phyloP scores from a whole-genome alignment of 495 filamentous ascomycete species.

The Trichoderma reesei region DNA sequence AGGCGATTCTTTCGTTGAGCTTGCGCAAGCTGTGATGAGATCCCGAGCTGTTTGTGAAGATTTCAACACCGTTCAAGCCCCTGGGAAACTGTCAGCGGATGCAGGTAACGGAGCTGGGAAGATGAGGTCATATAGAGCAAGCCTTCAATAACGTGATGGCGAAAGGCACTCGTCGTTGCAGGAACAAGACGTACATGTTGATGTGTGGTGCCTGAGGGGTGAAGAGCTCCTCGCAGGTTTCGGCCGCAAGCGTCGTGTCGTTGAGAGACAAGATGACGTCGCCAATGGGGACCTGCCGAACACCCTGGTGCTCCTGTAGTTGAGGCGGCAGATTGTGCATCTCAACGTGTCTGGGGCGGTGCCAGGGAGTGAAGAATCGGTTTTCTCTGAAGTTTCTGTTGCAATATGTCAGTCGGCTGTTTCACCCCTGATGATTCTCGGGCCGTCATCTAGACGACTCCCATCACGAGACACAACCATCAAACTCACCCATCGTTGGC shows the following conservation, averaged over 20 bases:
- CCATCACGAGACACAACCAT: not conserved
- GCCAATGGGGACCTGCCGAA: conserved; percentile 56
- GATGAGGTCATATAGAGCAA: too few species aligned
- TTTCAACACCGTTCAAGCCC: conserved; percentile 51
- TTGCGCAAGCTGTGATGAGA: conserved; percentile 49
- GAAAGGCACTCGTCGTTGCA: not conserved
- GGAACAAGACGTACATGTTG: conserved; percentile 10
- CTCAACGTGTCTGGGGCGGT: conserved; percentile 44
- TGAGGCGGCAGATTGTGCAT: conserved; percentile 62
- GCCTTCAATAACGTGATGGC: too few species aligned
- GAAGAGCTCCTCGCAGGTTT: conserved; percentile 77
- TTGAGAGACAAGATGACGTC: conserved; percentile 64
- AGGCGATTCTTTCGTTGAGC: conserved; percentile 58
- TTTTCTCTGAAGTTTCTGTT: conserved; percentile 39
- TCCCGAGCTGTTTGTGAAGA: conserved; percentile 52
- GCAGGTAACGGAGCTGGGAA: not conserved
- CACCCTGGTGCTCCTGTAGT: conserved; percentile 51
- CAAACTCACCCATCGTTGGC: not conserved
- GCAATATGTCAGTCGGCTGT: not conserved
- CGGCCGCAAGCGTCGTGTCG: conserved; percentile 62
- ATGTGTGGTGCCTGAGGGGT: conserved; percentile 50
- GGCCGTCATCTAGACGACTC: not conserved
- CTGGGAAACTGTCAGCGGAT: not conserved
- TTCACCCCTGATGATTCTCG: not conserved
- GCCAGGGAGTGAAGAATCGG: conserved; percentile 49